These are phyloP conservation scores for Fraxinus albicans DNA, from an alignment of 305 asterid species.

Conservation along the genomic window DNA sequence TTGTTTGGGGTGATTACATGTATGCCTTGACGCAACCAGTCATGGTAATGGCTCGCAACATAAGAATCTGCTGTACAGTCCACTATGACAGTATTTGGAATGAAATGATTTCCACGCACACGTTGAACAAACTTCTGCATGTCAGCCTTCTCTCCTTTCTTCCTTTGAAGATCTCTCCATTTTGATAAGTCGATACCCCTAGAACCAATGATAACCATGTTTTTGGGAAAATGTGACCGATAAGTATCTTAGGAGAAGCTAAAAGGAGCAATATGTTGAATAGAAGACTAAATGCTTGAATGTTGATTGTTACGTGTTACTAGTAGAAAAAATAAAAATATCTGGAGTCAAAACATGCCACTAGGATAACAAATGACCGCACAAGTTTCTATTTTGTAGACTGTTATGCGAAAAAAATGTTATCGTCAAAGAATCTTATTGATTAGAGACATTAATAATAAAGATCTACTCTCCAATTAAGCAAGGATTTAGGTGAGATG, in stretches of 20 bases:
- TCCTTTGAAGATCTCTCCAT: slow-evolving; percentile 73
- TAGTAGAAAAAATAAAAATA: not conserved
- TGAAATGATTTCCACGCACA: slow-evolving; percentile 82
- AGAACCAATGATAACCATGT: slow-evolving; percentile 12
- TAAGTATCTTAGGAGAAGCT: not conserved
- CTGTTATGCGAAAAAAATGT: not conserved
- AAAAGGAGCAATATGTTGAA: slow-evolving; percentile 1
- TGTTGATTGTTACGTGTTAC: not conserved
- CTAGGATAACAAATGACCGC: not conserved
- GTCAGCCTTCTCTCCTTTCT: slow-evolving; percentile 73
- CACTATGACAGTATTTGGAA: slow-evolving; percentile 87
- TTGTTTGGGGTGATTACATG: slow-evolving; percentile 94
- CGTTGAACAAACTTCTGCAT: slow-evolving; percentile 80
- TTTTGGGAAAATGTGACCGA: not conserved
- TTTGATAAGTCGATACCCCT: slow-evolving; percentile 86
- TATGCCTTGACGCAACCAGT: slow-evolving; percentile 91
- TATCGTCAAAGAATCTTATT: not conserved
- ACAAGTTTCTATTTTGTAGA: not conserved
- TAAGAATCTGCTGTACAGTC: slow-evolving; percentile 93
- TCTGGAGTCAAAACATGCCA: not conserved
- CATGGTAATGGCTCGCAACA: slow-evolving; percentile 82
- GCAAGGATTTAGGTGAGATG: not conserved
- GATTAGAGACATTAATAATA: not conserved
- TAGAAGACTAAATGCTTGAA: not conserved
- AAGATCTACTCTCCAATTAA: not conserved